Conservation (phyloP, 2,329 filamentous ascomycete genomes). For the Aureobasidium lini region DNA sequence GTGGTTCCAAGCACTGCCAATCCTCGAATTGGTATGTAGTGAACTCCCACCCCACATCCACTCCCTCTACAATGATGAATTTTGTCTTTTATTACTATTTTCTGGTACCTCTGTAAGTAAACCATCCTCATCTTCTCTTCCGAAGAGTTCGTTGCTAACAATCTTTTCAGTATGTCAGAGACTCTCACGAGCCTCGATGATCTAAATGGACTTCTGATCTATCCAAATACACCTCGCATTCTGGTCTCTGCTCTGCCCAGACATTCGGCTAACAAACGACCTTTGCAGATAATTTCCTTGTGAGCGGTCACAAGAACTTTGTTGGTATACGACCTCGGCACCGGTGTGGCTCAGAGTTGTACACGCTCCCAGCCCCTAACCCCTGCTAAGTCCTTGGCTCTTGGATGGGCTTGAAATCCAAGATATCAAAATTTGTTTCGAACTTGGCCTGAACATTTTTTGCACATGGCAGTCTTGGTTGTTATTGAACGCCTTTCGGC, state of each 20-base stretch:
- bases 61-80: no score
- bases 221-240: constrained; percentile 1
- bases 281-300: background rate
- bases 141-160: no score
- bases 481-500: background rate
- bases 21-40: no score
- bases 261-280: constrained; percentile 1
- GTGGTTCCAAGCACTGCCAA: no score
- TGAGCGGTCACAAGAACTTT: background rate
- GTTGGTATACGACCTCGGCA: background rate
- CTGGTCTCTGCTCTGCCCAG: background rate
- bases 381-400: constrained; percentile 11
- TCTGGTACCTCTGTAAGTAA: no score
- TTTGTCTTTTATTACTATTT: no score
- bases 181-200: constrained; percentile 56
- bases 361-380: background rate
- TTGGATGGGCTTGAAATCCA: background rate
- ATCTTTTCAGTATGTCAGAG: no score
- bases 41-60: no score
- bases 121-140: no score
- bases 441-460: background rate
- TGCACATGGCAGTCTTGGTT: background rate
- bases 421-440: background rate
- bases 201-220: constrained; percentile 79
- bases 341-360: background rate